These are phyloP conservation scores for Atkinsonella hypoxylon DNA, from an alignment of 2,329 filamentous ascomycete genomes.

Conservation along the genomic window DNA sequence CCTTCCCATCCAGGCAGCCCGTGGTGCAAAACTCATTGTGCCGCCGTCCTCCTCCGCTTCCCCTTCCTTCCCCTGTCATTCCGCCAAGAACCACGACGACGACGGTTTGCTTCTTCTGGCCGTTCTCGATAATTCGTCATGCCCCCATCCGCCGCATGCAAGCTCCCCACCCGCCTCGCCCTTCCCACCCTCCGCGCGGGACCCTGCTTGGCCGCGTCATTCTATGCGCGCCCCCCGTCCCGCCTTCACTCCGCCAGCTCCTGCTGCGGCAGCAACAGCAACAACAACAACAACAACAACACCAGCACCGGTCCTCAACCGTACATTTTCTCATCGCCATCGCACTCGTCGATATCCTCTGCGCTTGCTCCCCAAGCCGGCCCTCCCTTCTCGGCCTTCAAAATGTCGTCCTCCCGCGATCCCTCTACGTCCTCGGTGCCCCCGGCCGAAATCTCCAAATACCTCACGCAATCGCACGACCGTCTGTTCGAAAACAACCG, in stretches of 20 bases:
- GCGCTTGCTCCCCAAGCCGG: neutral
- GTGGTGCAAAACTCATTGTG: too few relatives aligned
- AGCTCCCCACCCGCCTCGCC: conserved; percentile 1
- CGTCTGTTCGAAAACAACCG: conserved; percentile 58
- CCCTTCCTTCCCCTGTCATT: neutral
- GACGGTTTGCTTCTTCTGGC: too few relatives aligned
- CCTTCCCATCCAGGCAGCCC: neutral
- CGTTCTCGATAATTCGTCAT: neutral
- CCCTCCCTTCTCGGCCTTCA: conserved; percentile 1
- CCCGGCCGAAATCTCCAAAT: conserved; percentile 17
- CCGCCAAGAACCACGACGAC: neutral
- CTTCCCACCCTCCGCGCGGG: neutral
- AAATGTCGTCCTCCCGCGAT: conserved; percentile 2
- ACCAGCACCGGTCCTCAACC: neutral
- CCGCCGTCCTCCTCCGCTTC: neutral
- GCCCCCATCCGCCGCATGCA: conserved; percentile 1
- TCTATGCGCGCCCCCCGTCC: neutral
- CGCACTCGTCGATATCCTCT: neutral
- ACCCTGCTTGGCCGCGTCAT: neutral
- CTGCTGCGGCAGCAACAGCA: conserved; percentile 1
- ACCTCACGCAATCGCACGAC: conserved; percentile 53
- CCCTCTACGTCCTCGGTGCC: neutral
- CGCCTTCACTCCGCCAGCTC: conserved; percentile 2
- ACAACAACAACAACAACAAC: neutral
- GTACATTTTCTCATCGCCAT: neutral